phyloP scores from a whole-genome alignment of 768 basidiomycete species.

The Fibroporia radiculosa region DNA sequence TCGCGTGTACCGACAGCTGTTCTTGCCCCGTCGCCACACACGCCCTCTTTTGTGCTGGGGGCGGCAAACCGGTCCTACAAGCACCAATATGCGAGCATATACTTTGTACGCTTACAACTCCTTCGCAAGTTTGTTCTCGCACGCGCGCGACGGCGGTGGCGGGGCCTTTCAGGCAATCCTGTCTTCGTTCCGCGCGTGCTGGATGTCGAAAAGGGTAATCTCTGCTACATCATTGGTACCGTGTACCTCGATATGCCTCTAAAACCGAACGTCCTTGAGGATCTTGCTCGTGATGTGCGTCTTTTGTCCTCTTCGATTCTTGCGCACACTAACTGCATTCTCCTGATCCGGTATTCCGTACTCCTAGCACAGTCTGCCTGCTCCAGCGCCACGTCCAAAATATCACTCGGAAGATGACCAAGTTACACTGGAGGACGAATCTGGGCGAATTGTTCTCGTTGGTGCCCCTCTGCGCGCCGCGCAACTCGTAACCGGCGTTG shows the following conservation, averaged over 20 bases:
- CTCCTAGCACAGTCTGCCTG: conserved; percentile 76
- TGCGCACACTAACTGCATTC: conserved; percentile 4
- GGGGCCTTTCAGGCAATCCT: conserved; percentile 42
- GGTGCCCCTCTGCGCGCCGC: conserved; percentile 59
- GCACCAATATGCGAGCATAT: conserved; percentile 69
- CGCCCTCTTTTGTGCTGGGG: conserved; percentile 37
- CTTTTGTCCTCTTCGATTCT: background rate
- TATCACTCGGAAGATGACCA: conserved; percentile 71
- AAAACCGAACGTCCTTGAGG: conserved; percentile 96
- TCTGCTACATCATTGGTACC: conserved; percentile 91
- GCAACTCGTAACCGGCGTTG: conserved; percentile 82
- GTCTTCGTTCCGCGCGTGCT: conserved; percentile 71
- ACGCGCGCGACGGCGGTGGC: conserved; percentile 46
- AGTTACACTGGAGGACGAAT: conserved; percentile 93
- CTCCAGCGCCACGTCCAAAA: conserved; percentile 70
- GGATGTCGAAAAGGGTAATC: conserved; percentile 75
- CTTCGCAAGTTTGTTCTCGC: conserved; percentile 41
- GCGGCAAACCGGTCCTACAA: conserved; percentile 44
- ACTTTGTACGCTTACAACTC: conserved; percentile 50
- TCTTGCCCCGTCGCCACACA: conserved; percentile 20
- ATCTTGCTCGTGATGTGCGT: conserved; percentile 87
- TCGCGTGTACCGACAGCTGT: conserved; percentile 24
- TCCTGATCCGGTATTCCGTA: background rate
- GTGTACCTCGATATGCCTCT: conserved; percentile 99
- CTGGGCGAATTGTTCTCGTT: conserved; percentile 82